Evolutionary conservation across 2,329 filamentous ascomycete genomes (phyloP), one percentile per base, ranked within the genome.

Genomic region (Pseudogymnoascus sp.): DNA sequence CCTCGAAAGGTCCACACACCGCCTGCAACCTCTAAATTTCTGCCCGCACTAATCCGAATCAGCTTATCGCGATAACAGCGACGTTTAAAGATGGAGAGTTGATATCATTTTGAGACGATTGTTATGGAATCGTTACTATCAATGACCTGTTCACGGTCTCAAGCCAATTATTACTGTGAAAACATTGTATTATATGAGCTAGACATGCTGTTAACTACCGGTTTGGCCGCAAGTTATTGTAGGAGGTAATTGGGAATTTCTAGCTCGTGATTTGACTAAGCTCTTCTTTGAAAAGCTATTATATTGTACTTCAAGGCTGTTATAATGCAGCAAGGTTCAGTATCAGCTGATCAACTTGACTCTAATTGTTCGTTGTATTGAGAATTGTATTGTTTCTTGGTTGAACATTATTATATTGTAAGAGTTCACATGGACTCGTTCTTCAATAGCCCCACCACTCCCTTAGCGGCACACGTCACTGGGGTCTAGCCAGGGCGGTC

Each of bases 21-120:
- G 59, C 59, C 59, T 60, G 33, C 59, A 60, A 41, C 59, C 59
- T 60, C 33, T 60, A 41, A 60, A 60, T 60, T 60, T 60, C 59
- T 60, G 59, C 59, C 59, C 33, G 33, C 33, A 40, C 59, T 60
- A 60, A 41, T 22, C 59, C 59, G 12, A 60, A 60, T 60, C 19
- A 40, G 59, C 59, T 60, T 60, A 60, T 60, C 59, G 59, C 35
- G 59, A 60, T 60, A 60, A 60, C 28, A 16, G 50, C 24, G 50
- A 12, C 7, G 50, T 33, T 33, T 33, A 8, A 3, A 56, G 10
- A 12, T 33, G 50, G n/a, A n/a, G n/a, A 16, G n/a, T 19, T 50
- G 43, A 31, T 56, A 56, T 56, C 50, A 33, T 22, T 56, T 56
- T 33, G 50, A 14, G 14, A 53, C 1, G 5, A 7, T 33, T 56